Base-by-base conservation (phyloP, 768 basidiomycete species). In the Panellus pusillus region DNA sequence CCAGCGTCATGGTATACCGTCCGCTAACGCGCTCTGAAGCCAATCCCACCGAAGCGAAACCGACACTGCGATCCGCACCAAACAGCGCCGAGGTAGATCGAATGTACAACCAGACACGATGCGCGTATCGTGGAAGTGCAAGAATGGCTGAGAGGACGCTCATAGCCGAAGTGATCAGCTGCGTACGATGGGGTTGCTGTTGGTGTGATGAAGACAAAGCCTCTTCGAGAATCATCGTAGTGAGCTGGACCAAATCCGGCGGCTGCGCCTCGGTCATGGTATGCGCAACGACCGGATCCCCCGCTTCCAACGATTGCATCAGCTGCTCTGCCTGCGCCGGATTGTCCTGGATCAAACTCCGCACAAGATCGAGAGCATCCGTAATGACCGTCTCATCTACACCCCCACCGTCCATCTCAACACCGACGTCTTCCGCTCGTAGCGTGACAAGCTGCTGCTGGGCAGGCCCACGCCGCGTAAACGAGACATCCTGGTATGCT, bases 41-140 rank as follows among this genome's bases (percentile, higher is more conserved):
- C 55, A 96, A 72, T n/a, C 85, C 81, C 39, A 79, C 74, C 4
- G 86, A 82, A 5, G 82, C 82, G 55, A 82, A 81, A 9, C 81
- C 84, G 28, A 76, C 70, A 6, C 70, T 66, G 40, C 75, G 75
- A 20, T 82, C 83, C 6, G 83, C 75, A 15, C 89, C 87, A 61
- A 96, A 92, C 24, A 97, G 77, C 18, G 84, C 79, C 0, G 80
- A 74, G 0, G 92, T 88, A 6, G 89, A 88, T 12, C 92, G 85
- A 17, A 95, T 80, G 63, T 89, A 94, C 9, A 93, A 74, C 93
- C 93, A 96, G 19, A 95, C 89, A 2, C 88, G 80, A 59, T 83
- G 82, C n/a, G 90, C 88, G 63, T 87, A 87, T 41, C 74, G 77
- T 1, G 89, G 89, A 12, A 90, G 71, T 1, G 84, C 81, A 32